phyloP scores from a whole-genome alignment of 139 green algal genomes.

The Closterium sp. region DNA sequence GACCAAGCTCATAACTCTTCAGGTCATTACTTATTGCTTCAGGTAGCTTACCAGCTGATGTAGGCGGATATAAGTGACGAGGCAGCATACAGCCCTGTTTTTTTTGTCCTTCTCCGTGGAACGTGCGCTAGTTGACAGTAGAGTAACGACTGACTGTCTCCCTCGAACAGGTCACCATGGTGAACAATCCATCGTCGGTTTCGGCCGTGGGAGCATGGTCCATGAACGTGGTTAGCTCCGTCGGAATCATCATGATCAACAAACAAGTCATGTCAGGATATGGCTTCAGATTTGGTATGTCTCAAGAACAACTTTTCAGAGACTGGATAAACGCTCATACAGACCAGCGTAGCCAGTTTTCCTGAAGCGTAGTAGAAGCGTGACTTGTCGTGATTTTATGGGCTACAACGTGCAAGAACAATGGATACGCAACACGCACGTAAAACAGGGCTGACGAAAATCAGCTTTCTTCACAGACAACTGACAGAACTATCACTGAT shows the following conservation, averaged over 20 bases:
- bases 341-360: neutral
- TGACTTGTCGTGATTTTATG: neutral
- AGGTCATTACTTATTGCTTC: neutral
- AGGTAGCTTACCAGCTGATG: neutral
- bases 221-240: conserved; percentile 42
- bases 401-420: neutral
- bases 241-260: conserved; percentile 53
- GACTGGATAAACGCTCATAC: neutral
- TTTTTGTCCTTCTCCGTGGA: too few relatives aligned
- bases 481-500: too few relatives aligned
- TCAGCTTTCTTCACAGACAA: too few relatives aligned
- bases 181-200: conserved; percentile 4
- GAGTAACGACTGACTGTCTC: too few relatives aligned
- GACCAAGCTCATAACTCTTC: neutral
- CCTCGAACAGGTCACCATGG: neutral
- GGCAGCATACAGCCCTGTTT: neutral
- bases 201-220: conserved; percentile 9
- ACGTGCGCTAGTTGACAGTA: too few relatives aligned
- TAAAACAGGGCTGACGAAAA: too few relatives aligned
- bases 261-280: conserved; percentile 53
- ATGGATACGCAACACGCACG: too few relatives aligned
- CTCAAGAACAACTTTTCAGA: neutral
- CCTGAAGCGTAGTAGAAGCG: neutral
- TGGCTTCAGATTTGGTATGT: conserved; percentile 43
- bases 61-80: neutral